Evolutionary conservation across 441 rosid species (phyloP), one percentile per base, ranked within the genome.

Genomic region (Populus hybrid): DNA sequence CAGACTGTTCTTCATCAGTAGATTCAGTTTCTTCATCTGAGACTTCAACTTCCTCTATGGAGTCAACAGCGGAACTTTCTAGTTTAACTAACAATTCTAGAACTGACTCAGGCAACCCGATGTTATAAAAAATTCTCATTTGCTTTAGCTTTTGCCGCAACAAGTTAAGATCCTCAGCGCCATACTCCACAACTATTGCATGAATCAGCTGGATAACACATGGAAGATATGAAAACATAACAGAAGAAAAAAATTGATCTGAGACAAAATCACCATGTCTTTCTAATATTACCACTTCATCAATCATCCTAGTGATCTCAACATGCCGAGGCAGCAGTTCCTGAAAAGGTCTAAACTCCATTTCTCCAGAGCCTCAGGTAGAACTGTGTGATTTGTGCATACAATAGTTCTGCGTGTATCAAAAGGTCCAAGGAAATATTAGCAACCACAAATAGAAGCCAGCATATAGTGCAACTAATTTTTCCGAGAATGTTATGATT

Each of bases 321-420:
- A 80, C 85, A 83, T 88, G 88, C 67, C 88, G 76, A 40, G 89
- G 89, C 79, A 86, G 90, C 83, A 88, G 65, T 53, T 86, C 79
- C 81, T 82, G 82, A 88, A 70, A 71, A 88, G 84, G 42, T 84
- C 87, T 34, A 88, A 80, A 65, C 88, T 83, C 88, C 89, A 88
- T 77, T 84, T 86, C 86, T 88, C 89, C 73, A 83, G 73, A 68
- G 90, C 88, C 83, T 85, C 89, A 0, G 88, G 89, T 42, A 88
- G 68, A 79, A 88, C 84, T 1, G 88, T 88, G 73, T 86, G 88
- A 81, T 88, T 85, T 34, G 90, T 85, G 75, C 83, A 88, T 23
- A 84, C 90, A 20, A 86, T 82, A 83, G 90, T 86, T 80, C 89
- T 85, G 72, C 50, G 3, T 50, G n/a, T 14, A 50, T 50, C 67